Evolutionary conservation across 106 monocot species (phyloP).

Genomic region (Platanthera guangdongensis): DNA sequence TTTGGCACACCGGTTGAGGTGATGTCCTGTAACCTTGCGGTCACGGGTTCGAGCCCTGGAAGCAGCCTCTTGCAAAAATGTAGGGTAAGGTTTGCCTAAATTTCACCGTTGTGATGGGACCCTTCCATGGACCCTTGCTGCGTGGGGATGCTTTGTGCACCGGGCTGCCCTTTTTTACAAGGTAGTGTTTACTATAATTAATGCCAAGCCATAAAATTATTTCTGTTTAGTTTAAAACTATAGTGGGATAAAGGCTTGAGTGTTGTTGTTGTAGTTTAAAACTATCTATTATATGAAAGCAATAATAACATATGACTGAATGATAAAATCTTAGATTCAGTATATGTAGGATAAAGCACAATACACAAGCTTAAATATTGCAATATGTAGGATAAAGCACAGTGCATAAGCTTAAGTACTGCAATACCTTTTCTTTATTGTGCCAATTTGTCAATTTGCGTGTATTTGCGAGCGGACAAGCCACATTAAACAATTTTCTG

Average conservation of each 20-base stretch:
- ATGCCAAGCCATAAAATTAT: not conserved
- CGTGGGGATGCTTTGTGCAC: no score
- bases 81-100: no score
- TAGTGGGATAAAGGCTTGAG: no score
- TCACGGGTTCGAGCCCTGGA: no score
- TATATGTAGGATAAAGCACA: not conserved
- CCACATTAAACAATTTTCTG: not conserved
- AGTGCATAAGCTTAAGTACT: not conserved
- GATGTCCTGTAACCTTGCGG: no score
- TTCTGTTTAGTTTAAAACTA: not conserved
- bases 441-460: not conserved
- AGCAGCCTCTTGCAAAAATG: no score
- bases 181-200: no score
- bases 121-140: no score
- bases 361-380: not conserved
- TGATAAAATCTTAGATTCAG: not conserved
- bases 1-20: no score
- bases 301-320: not conserved
- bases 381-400: not conserved
- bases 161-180: not conserved
- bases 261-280: not conserved
- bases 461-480: not conserved
- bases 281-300: not conserved
- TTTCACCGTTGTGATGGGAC: no score
- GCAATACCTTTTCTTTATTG: no score